Evolutionary conservation across 106 monocot species (phyloP).

Genomic region (Dendrobium huoshanense): DNA sequence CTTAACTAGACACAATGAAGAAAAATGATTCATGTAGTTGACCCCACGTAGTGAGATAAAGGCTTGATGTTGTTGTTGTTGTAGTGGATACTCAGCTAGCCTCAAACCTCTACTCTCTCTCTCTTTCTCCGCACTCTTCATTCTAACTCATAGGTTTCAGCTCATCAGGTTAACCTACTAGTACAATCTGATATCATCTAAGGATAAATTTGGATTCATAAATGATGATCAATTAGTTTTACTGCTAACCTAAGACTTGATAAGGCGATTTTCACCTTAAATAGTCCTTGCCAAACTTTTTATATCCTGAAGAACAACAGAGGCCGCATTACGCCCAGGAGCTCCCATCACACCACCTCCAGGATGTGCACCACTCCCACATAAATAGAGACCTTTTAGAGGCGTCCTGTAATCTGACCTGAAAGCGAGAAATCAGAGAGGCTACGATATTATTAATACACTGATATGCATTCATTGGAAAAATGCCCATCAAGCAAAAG

Average conservation of each 20-base stretch:
- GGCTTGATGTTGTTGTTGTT: no score
- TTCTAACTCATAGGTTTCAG: no score
- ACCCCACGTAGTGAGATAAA: no score
- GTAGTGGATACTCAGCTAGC: no score
- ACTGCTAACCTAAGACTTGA: neutral
- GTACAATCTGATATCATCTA: no score
- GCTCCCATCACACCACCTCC: constrained; percentile 99
- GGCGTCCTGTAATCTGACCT: constrained; percentile 97
- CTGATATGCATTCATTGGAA: neutral
- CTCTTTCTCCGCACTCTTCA: no score
- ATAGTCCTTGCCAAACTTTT: constrained; percentile 21
- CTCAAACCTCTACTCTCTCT: no score
- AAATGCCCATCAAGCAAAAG: neutral
- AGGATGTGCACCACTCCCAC: constrained; percentile 93
- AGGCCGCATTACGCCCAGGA: constrained; percentile 90
- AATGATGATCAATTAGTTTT: neutral
- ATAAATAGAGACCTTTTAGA: constrained; percentile 82
- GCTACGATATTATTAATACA: neutral
- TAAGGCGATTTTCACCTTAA: neutral
- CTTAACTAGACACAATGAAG: no score
- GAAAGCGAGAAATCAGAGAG: constrained; percentile 4
- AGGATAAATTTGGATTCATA: neutral
- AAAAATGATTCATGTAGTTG: no score
- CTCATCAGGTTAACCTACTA: no score
- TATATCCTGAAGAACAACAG: constrained; percentile 66